Percentiles rank a stretch among this genome's conserved stretches.
These are phyloP conservation scores for Leishmania tarentolae DNA, from an alignment of 208 protist genomes.

Conservation along the genomic window DNA sequence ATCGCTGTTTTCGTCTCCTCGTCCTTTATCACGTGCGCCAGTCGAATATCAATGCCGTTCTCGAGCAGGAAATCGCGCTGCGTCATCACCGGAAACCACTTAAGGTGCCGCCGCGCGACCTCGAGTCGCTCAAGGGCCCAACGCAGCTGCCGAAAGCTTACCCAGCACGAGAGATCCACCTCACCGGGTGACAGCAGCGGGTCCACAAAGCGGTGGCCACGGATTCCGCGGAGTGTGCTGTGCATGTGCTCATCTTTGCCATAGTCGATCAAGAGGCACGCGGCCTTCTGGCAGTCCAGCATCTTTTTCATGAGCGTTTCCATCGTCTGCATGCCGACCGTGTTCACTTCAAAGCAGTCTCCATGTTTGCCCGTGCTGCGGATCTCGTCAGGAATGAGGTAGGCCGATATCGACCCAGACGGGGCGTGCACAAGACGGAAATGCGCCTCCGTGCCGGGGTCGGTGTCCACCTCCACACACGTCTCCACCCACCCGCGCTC, in stretches of 20 bases:
- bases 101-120: constrained; percentile 76
- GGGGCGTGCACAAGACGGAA: constrained; percentile 90
- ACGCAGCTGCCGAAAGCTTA: constrained; percentile 86
- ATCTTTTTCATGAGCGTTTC: constrained; percentile 89
- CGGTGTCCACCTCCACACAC: constrained; percentile 90
- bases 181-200: constrained; percentile 89
- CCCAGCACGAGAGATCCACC: constrained; percentile 91
- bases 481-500: constrained; percentile 93
- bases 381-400: constrained; percentile 88
- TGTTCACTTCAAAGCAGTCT: constrained; percentile 86
- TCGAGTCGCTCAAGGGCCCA: constrained; percentile 84
- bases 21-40: constrained; percentile 87
- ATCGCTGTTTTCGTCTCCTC: constrained; percentile 88
- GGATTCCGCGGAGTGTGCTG: constrained; percentile 89
- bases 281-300: constrained; percentile 78
- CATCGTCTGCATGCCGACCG: constrained; percentile 87
- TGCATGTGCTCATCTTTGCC: constrained; percentile 93
- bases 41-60: constrained; percentile 86
- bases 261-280: constrained; percentile 92
- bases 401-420: constrained; percentile 82
- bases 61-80: constrained; percentile 86
- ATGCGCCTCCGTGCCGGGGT: constrained; percentile 79
- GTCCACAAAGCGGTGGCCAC: constrained; percentile 89
- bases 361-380: constrained; percentile 68
- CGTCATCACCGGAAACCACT: constrained; percentile 86